Evolutionary conservation across 129 eudicot genomes (phyloP).

Genomic region (Saposhnikovia divaricata): DNA sequence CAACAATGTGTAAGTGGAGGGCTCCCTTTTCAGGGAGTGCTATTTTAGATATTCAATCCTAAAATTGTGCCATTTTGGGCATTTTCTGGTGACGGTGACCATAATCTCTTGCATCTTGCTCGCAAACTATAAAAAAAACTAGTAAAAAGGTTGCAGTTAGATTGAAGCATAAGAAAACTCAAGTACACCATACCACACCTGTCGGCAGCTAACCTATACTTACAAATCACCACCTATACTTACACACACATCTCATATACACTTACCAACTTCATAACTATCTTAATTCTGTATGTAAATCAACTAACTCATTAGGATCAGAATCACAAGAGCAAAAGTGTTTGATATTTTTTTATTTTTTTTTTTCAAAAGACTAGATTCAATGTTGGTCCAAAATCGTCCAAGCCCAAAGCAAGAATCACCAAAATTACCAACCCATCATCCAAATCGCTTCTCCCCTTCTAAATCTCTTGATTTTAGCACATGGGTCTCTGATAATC

Average conservation of each 20-base stretch:
- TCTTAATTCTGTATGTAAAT: not conserved
- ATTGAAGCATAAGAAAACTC: constrained; percentile 17
- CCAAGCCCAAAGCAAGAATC: constrained; percentile 30
- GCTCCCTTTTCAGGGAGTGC: no score
- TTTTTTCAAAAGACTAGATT: constrained; percentile 2
- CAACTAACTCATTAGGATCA: not conserved
- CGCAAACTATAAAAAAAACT: not conserved
- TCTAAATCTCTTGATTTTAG: constrained; percentile 69
- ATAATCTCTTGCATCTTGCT: not conserved
- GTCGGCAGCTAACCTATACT: constrained; percentile 19
- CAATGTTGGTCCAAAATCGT: constrained; percentile 88
- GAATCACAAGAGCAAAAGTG: not conserved
- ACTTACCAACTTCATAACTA: not conserved
- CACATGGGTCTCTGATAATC: constrained; percentile 74
- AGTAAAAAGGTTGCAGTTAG: constrained; percentile 11
- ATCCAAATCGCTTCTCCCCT: constrained; percentile 23
- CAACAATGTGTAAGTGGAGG: no score
- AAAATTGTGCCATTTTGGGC: no score
- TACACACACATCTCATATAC: not conserved
- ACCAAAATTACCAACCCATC: constrained; percentile 27
- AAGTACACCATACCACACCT: constrained; percentile 11
- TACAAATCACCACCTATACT: not conserved
- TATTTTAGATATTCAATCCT: no score
- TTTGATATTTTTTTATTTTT: not conserved
- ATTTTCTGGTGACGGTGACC: no score